phyloP scores from a whole-genome alignment of 495 filamentous ascomycete genomes.

The Daldinia vernicosa region DNA sequence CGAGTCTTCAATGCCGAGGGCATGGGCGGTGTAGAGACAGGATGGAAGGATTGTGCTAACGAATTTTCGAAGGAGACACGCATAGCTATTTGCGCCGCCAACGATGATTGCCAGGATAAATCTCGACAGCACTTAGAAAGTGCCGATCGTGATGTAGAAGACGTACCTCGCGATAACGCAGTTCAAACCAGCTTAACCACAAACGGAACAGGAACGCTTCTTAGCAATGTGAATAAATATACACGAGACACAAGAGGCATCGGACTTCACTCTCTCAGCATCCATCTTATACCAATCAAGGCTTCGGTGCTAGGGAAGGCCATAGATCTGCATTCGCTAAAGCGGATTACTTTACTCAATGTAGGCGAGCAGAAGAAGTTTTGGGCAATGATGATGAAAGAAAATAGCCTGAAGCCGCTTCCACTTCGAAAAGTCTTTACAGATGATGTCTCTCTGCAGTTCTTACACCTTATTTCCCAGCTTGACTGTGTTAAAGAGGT shows the following conservation, averaged over 20 bases:
- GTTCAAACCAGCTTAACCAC: constrained; percentile 11
- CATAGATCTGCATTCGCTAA: constrained; percentile 62
- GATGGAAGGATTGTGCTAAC: constrained; percentile 15
- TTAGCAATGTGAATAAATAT: constrained; percentile 57
- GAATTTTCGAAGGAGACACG: constrained; percentile 3
- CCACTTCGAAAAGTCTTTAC: constrained; percentile 65
- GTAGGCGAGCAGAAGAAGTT: constrained; percentile 66
- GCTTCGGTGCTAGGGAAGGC: constrained; percentile 60
- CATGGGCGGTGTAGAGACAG: neutral
- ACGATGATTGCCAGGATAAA: neutral
- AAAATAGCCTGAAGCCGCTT: constrained; percentile 60
- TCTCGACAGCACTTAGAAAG: neutral
- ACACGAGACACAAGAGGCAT: constrained; percentile 63
- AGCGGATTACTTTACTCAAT: constrained; percentile 66
- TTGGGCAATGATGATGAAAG: constrained; percentile 62
- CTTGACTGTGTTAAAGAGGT: constrained; percentile 64
- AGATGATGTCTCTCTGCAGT: constrained; percentile 64
- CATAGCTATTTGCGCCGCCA: neutral
- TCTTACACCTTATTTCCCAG: constrained; percentile 60
- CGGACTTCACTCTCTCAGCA: constrained; percentile 58
- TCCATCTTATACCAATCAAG: constrained; percentile 67
- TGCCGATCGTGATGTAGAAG: constrained; percentile 7
- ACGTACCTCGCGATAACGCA: constrained; percentile 36
- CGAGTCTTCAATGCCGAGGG: neutral
- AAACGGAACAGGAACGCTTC: constrained; percentile 26